Evolutionary conservation across 805 yeast species (phyloP), one percentile per base, ranked within the genome.

Genomic region (Candida takata): DNA sequence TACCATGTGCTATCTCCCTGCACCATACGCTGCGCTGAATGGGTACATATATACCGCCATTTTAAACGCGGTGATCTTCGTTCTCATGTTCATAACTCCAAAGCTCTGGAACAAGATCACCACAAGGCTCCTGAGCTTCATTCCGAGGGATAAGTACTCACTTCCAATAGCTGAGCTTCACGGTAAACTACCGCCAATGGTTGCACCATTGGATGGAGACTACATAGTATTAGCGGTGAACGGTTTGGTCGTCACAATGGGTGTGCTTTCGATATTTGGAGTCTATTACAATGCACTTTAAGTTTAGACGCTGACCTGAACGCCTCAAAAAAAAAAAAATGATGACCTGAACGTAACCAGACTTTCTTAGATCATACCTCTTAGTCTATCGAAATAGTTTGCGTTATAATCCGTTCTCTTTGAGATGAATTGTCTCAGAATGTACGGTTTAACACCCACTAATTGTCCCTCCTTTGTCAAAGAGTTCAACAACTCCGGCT

Each of bases 401-500:
- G 38, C 72, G 43, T 72, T 72, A 52, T 77, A 84, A 51, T 84
- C 95, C 0, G 79, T 68, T 48, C 95, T 65, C 48, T 75, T 79
- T 8, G 77, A 60, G 31, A 84, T 74, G 45, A 79, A 83, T 45
- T 74, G 80, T 40, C 80, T 70, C 24, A 84, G 63, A 6, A 80
- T 62, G 32, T 66, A 68, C 8, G 78, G 77, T 51, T 77, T 79
- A 54, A 85, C 66, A 38, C 67, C 69, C 2, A 79, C 77, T 43
- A 87, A 64, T 47, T 79, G 85, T 1, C 95, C 92, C 51, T 86
- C 95, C 27, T 79, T 77, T 3, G 86, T 77, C 51, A 87, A 67
- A 1, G 95, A 83, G 43, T 77, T 77, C 36, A 87, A 62, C 47
- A 84, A 69, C 38, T 83, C 83, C 2, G 90, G 82, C 52, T 84